A percentile compares a stretch with the other conserved stretches of the same genome.
Conservation (phyloP, 768 basidiomycete genomes). For the Mycena epipterygia region DNA sequence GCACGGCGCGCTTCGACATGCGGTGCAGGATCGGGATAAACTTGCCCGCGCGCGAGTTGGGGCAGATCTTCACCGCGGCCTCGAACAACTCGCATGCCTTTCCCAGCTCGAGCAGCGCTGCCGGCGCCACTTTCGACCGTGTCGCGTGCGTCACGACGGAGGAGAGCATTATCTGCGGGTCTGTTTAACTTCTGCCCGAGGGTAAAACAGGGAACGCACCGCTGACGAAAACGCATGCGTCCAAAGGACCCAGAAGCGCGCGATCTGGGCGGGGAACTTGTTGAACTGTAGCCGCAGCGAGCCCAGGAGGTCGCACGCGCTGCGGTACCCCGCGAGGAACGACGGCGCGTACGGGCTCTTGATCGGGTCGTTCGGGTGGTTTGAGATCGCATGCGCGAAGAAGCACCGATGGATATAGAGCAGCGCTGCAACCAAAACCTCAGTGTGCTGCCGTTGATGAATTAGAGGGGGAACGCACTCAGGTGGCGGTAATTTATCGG, state of each 20-base stretch:
- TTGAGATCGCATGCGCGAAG: conserved; percentile 80
- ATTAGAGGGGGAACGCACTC: conserved; percentile 56
- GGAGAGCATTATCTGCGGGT: conserved; percentile 76
- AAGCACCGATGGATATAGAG: conserved; percentile 83
- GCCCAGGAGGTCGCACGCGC: conserved; percentile 70
- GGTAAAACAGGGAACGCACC: conserved; percentile 55
- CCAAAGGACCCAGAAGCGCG: conserved; percentile 81
- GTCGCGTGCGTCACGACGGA: conserved; percentile 82
- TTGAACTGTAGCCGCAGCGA: conserved; percentile 63
- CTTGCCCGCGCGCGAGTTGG: conserved; percentile 66
- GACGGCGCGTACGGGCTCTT: conserved; percentile 76
- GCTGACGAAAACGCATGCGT: conserved; percentile 78
- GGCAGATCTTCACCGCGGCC: conserved; percentile 57
- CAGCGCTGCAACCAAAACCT: conserved; percentile 58
- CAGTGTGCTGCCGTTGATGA: too few relatives aligned
- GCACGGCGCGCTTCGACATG: conserved; percentile 71
- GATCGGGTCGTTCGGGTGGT: conserved; percentile 75
- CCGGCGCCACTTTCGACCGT: conserved; percentile 76
- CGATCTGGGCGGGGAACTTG: conserved; percentile 68
- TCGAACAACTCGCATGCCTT: conserved; percentile 76
- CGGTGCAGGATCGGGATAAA: conserved; percentile 79
- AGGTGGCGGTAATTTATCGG: conserved; percentile 79
- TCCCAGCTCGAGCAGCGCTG: conserved; percentile 76
- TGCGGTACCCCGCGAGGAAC: conserved; percentile 76
- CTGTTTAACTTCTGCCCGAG: too few relatives aligned